Conservation (phyloP, 2,329 filamentous ascomycete genomes). For the Alternaria gaisen region DNA sequence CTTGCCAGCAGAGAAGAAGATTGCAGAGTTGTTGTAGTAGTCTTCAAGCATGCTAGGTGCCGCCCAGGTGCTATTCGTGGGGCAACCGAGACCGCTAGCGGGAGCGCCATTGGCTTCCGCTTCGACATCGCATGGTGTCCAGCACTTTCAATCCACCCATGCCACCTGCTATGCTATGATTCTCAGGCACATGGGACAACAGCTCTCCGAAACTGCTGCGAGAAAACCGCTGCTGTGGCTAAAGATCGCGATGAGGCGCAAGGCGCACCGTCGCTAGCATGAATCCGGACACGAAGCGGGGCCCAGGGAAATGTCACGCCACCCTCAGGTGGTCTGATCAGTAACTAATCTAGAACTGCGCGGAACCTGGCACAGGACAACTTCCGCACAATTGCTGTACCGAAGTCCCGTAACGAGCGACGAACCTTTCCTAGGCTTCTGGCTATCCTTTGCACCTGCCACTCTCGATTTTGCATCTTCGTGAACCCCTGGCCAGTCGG, state of each 20-base stretch:
- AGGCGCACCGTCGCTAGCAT: slow-evolving; percentile 10
- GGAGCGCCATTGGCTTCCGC: slow-evolving; percentile 13
- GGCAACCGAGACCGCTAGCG: slow-evolving; percentile 14
- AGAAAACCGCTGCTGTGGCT: slow-evolving; percentile 1
- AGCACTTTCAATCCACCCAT: slow-evolving; percentile 6
- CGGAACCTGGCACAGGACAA: slow-evolving; percentile 20
- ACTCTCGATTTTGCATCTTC: slow-evolving; percentile 20
- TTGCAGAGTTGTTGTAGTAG: not conserved
- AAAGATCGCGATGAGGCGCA: not conserved
- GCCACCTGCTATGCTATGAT: not conserved
- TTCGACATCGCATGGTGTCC: not conserved
- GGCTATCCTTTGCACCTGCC: slow-evolving; percentile 20
- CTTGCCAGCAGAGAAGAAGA: not conserved
- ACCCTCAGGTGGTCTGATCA: slow-evolving; percentile 46
- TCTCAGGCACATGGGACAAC: not conserved
- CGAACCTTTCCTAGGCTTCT: slow-evolving; percentile 11
- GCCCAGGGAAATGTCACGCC: slow-evolving; percentile 42
- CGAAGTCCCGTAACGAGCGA: slow-evolving; percentile 27
- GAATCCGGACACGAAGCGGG: slow-evolving; percentile 22
- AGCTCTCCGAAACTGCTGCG: not conserved
- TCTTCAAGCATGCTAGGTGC: not conserved
- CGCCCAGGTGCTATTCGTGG: not conserved
- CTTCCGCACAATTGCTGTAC: slow-evolving; percentile 21
- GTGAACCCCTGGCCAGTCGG: slow-evolving; percentile 14
- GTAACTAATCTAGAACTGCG: slow-evolving; percentile 15